phyloP scores from a whole-genome alignment of 1,284 basidiomycete species.

The Bondarzewia mesenterica region DNA sequence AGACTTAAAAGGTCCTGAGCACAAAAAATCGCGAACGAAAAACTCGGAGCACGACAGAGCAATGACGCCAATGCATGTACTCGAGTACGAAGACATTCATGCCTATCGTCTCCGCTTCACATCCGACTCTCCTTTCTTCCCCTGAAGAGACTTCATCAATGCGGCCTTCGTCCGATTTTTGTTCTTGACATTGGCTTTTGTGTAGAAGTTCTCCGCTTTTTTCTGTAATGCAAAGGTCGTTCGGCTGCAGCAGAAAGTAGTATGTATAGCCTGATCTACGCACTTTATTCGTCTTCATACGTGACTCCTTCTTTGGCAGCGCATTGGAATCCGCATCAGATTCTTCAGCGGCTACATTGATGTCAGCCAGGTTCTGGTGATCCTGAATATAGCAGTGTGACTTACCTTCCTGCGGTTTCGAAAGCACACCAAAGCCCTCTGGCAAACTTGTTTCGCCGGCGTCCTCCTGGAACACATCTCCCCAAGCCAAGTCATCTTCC shows the following conservation, averaged over 20 bases:
- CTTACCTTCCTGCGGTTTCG: conserved; percentile 5
- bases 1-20: no score
- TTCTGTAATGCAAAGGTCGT: conserved; percentile 36
- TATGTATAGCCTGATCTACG: not conserved
- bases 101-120: not conserved
- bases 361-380: conserved; percentile 2
- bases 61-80: no score
- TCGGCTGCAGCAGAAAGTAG: not conserved
- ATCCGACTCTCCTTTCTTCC: conserved; percentile 9
- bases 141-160: conserved; percentile 40
- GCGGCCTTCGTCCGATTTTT: conserved; percentile 63
- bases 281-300: conserved; percentile 89
- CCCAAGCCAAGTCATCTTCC: conserved; percentile 48
- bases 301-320: conserved; percentile 47
- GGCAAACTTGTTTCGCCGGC: conserved; percentile 18
- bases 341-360: conserved; percentile 16
- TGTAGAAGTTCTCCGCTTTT: conserved; percentile 91
- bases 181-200: conserved; percentile 83
- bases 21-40: not conserved
- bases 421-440: conserved; percentile 13
- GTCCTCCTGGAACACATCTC: conserved; percentile 56
- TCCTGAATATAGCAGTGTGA: conserved; percentile 10
- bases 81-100: not conserved
- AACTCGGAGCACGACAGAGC: not conserved
- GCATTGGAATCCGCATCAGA: conserved; percentile 28